phyloP scores from a whole-genome alignment of 2,329 filamentous ascomycete genomes.

The Fusarium buxicola region DNA sequence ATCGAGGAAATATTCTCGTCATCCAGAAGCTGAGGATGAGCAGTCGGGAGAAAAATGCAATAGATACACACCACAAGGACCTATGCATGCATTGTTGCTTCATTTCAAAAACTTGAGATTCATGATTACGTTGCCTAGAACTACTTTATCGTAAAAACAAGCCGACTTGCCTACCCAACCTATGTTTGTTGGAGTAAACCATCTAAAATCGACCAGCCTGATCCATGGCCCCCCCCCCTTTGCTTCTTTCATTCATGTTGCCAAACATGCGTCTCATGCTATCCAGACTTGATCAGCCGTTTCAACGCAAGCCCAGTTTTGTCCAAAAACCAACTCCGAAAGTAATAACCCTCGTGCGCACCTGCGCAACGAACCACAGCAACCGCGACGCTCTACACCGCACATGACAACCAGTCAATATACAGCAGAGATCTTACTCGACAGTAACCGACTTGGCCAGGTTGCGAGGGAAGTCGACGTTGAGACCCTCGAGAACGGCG shows the following conservation, averaged over 20 bases:
- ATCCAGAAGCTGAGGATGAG: no score
- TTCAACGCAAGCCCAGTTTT: slow-evolving; percentile 43
- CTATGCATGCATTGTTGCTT: not conserved
- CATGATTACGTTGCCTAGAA: slow-evolving; percentile 40
- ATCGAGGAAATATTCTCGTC: not conserved
- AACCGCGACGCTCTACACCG: slow-evolving; percentile 36
- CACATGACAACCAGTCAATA: slow-evolving; percentile 32
- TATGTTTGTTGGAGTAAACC: slow-evolving; percentile 27
- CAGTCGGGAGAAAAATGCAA: slow-evolving; percentile 8
- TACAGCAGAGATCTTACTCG: slow-evolving; percentile 71
- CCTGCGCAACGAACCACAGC: slow-evolving; percentile 34
- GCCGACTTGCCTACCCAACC: slow-evolving; percentile 32
- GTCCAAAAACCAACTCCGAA: slow-evolving; percentile 47
- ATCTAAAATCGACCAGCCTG: slow-evolving; percentile 44
- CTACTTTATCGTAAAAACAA: slow-evolving; percentile 35
- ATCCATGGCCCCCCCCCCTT: slow-evolving; percentile 35
- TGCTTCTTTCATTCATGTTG: slow-evolving; percentile 40
- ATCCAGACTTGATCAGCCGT: slow-evolving; percentile 42
- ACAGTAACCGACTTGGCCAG: slow-evolving; percentile 99
- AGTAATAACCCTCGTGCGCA: slow-evolving; percentile 40
- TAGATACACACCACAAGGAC: slow-evolving; percentile 9
- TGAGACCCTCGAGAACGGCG: slow-evolving; percentile 92
- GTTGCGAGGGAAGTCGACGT: slow-evolving; percentile 99
- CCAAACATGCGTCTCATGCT: slow-evolving; percentile 36
- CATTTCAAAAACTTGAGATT: slow-evolving; percentile 28